Evolutionary conservation across 129 eudicot species (phyloP).

Genomic region (Flaveria sonorensis): DNA sequence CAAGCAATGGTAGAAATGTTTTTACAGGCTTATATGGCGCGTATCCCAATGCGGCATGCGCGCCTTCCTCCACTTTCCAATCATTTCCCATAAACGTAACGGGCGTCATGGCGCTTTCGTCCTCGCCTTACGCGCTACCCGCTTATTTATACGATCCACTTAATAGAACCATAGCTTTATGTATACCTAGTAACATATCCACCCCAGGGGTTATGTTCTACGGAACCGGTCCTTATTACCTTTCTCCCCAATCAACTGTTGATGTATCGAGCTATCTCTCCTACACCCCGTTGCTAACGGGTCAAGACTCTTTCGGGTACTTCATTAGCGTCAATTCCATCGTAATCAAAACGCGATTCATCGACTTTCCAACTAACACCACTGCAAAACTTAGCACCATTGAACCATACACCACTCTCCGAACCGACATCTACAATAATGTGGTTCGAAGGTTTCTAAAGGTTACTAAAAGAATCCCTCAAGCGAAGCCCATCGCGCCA

Average conservation of each 20-base stretch:
- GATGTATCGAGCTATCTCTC: slow-evolving; percentile 30
- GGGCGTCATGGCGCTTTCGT: slow-evolving; percentile 37
- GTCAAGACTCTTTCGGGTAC: slow-evolving; percentile 28
- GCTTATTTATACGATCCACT: slow-evolving; percentile 29
- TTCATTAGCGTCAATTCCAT: slow-evolving; percentile 35
- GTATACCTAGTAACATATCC: slow-evolving; percentile 37
- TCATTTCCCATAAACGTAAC: slow-evolving; percentile 25
- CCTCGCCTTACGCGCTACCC: slow-evolving; percentile 34
- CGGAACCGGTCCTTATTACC: slow-evolving; percentile 46
- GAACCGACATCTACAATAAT: slow-evolving; percentile 32
- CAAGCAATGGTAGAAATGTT: slow-evolving; percentile 33
- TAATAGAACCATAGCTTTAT: slow-evolving; percentile 31
- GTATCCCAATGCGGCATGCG: slow-evolving; percentile 34
- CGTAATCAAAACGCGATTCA: slow-evolving; percentile 31
- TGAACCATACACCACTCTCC: slow-evolving; percentile 44
- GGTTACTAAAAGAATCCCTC: slow-evolving; percentile 39
- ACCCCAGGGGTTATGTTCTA: slow-evolving; percentile 42
- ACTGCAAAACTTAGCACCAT: slow-evolving; percentile 37
- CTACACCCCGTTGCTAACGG: slow-evolving; percentile 38
- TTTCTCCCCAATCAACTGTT: slow-evolving; percentile 32
- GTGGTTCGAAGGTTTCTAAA: slow-evolving; percentile 27
- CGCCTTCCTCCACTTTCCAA: slow-evolving; percentile 10
- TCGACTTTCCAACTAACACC: neutral
- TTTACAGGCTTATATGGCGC: slow-evolving; percentile 18
- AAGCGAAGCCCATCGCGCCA: slow-evolving; percentile 29